Conservation (phyloP, 768 basidiomycete species). For the Tulasnella sp. region DNA sequence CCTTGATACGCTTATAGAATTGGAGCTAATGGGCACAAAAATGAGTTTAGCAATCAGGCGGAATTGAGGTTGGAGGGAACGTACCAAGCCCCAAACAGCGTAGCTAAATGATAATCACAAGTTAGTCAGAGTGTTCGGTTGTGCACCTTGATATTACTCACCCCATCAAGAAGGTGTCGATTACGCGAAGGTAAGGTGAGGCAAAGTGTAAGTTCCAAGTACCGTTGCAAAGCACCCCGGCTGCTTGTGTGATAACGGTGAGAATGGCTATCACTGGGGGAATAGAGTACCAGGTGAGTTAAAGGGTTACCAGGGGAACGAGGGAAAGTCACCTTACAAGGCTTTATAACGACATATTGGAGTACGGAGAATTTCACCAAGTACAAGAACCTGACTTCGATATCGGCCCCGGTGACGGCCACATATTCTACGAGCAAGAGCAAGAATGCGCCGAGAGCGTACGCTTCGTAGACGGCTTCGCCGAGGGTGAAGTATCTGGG, state of each 20-base stretch:
- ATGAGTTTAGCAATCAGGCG: neutral
- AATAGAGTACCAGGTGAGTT: constrained; percentile 13
- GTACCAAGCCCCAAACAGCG: constrained; percentile 69
- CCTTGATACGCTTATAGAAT: constrained; percentile 73
- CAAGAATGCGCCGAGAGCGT: constrained; percentile 83
- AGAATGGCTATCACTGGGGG: constrained; percentile 55
- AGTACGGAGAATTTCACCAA: constrained; percentile 81
- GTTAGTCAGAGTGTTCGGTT: neutral
- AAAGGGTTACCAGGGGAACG: neutral
- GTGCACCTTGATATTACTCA: constrained; percentile 28
- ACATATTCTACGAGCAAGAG: constrained; percentile 80
- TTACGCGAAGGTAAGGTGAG: constrained; percentile 55
- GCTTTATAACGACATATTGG: constrained; percentile 76
- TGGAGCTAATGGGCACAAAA: constrained; percentile 36
- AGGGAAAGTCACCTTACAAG: constrained; percentile 31
- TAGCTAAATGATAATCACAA: constrained; percentile 29
- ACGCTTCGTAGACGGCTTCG: constrained; percentile 47
- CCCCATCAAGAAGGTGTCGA: constrained; percentile 80
- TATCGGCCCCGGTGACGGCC: constrained; percentile 57
- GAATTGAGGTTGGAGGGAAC: neutral
- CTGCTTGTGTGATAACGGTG: constrained; percentile 68
- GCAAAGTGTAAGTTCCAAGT: constrained; percentile 54
- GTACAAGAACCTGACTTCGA: constrained; percentile 70
- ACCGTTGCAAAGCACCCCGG: constrained; percentile 59
- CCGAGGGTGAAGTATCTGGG: constrained; percentile 44